Evolutionary conservation across 108 stramenopile genomes (phyloP), one percentile per base, ranked within the genome.

Genomic region (Stephanodiscus minutulus): DNA sequence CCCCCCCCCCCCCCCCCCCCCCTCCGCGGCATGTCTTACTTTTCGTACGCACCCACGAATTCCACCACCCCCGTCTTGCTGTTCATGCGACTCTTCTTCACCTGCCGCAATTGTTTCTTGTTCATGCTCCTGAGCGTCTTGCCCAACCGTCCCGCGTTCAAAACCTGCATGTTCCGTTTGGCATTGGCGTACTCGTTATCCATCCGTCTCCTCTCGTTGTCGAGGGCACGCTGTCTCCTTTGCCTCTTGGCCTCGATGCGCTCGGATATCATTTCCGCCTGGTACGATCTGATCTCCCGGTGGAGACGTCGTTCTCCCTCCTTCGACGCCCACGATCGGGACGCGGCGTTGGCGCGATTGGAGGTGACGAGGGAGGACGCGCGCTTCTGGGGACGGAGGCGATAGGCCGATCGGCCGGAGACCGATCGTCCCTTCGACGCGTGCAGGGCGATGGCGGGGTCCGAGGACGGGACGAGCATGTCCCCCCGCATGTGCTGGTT

Each of bases 81-180:
- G 85, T 97, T 97, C 77, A 97, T 81, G 64, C 95, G 82, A 61
- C 90, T 95, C 87, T 97, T 97, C 84, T 97, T 97, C 77, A 97
- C 93, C 81, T 93, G 89, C 70, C 96, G 77, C 61, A 97, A 79
- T 77, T 97, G 95, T 65, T 96, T 96, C 91, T 97, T 97, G 70
- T 92, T 95, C 97, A 97, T 94, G 47, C 88, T 86, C 88, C 93
- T 95, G 70, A 97, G 78, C 48, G 90, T 97, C 13, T 64, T 70
- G 13, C 85, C 79, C 39, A 90, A 53, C 55, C 82, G 91, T 44
- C 74, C 75, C n/a, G 60, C 53, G 71, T 91, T 93, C 68, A 96
- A 66, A 25, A 28, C 73, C 70, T 91, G 88, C 56, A 84, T 22
- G 10, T 5, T 7, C 5, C 25, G 36, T 69, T 73, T 56, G 54